phyloP scores from a whole-genome alignment of 352 stramenopile genomes.

The Globisporangium radiosum region DNA sequence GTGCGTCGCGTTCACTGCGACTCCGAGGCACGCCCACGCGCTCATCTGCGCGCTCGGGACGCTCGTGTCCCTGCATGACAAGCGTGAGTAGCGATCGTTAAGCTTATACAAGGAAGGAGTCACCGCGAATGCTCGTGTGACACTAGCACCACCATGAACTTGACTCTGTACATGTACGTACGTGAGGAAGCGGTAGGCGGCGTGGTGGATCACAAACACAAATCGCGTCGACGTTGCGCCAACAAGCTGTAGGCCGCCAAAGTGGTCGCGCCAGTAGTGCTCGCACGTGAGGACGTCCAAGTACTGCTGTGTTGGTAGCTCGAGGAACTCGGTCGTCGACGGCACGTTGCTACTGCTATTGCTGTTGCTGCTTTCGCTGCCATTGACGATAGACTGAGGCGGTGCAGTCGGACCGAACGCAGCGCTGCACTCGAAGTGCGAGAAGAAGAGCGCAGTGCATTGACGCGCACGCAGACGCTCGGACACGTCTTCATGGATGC shows the following conservation, averaged over 20 bases:
- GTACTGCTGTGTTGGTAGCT: slow-evolving; percentile 14
- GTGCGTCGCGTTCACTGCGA: slow-evolving; percentile 34
- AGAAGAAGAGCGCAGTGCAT: slow-evolving; percentile 24
- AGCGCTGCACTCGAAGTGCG: slow-evolving; percentile 22
- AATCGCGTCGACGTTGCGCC: slow-evolving; percentile 12
- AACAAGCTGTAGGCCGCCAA: slow-evolving; percentile 22
- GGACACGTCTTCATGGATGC: slow-evolving; percentile 27
- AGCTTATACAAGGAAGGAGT: too few relatives aligned
- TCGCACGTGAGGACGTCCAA: slow-evolving; percentile 28
- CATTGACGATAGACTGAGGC: background rate
- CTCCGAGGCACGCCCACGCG: slow-evolving; percentile 32
- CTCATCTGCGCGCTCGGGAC: slow-evolving; percentile 40
- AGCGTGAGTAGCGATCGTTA: background rate
- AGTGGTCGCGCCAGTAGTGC: slow-evolving; percentile 28
- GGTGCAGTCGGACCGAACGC: background rate
- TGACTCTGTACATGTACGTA: slow-evolving; percentile 14
- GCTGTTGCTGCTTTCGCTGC: background rate
- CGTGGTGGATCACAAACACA: slow-evolving; percentile 33
- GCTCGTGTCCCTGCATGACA: slow-evolving; percentile 19
- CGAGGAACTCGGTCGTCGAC: slow-evolving; percentile 3
- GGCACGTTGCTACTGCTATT: background rate
- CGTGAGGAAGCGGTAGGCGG: slow-evolving; percentile 51
- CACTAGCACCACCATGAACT: too few relatives aligned
- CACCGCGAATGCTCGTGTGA: too few relatives aligned
- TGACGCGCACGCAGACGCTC: slow-evolving; percentile 15